Evolutionary conservation across 1,284 basidiomycete genomes (phyloP), one percentile per base, ranked within the genome.

Genomic region (Sphaerobolus stellatus): DNA sequence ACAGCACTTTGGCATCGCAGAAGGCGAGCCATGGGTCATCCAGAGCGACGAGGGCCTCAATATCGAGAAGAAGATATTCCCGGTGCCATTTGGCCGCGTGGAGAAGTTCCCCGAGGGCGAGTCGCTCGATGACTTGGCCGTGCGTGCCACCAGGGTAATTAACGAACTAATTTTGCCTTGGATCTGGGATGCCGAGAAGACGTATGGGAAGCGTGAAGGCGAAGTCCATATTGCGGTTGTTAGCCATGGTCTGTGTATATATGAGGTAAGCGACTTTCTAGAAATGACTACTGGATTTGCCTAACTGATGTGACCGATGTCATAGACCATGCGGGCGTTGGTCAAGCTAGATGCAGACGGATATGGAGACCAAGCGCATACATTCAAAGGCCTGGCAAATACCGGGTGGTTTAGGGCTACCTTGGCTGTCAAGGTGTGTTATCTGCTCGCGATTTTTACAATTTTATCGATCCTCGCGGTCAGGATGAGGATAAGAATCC

Each of bases 201-300:
- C 57, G 55, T 69, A 67, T 46, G 72, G 71, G 18, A 50, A 56
- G 20, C 13, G 58, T 33, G 58, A 57, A 44, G 59, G 56, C 30
- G 62, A 66, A 20, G 67, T 79, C 6, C 82, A 90, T 61, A 68
- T 93, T 33, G 86, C 84, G 2, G 67, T 94, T 44, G 85, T 92
- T 29, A 91, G 90, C 67, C 91, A 94, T 66, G 90, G 92, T 0
- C 68, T 92, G 38, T 87, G 84, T 66, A 86, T 94, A 38, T 77
- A 78, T 50, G 88, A 91, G 38, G 46, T 54, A 43, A 28, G 36
- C 4, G 52, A 57, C 62, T 50, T 56, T 66, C 31, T 61, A 56
- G 13, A 60, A 62, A 2, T 38, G 65, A 25, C 43, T 48, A 22
- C 29, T 50, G 13, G 38, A 55, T 22, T 25, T 47, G 33, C 44